These are phyloP conservation scores for Gossypium schwendimanii DNA, from an alignment of 441 rosid species.

Conservation along the genomic window DNA sequence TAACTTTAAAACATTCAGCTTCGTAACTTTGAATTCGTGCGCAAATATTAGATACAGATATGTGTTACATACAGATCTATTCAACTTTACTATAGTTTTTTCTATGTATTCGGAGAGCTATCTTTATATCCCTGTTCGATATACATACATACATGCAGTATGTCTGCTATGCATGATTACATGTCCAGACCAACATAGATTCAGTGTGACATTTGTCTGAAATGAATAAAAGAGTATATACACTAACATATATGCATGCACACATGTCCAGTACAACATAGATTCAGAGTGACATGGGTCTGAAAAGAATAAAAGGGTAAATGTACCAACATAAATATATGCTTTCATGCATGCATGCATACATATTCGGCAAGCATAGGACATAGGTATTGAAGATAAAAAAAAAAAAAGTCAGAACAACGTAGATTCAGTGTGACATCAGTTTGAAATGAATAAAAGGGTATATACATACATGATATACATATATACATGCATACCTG, in stretches of 20 bases:
- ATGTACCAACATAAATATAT: too few relatives aligned
- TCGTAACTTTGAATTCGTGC: not conserved
- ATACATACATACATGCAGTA: too few relatives aligned
- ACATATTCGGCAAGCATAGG: not conserved
- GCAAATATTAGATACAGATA: not conserved
- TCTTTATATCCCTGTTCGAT: not conserved
- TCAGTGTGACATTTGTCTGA: too few relatives aligned
- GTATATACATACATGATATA: not conserved
- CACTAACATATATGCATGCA: not conserved
- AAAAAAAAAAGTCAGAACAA: not conserved
- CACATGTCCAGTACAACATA: not conserved
- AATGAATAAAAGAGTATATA: too few relatives aligned
- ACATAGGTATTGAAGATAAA: not conserved
- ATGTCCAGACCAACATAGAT: too few relatives aligned
- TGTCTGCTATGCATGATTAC: too few relatives aligned
- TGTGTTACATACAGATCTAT: not conserved
- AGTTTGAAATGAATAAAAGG: not conserved
- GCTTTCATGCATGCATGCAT: too few relatives aligned
- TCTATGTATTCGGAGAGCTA: too few relatives aligned
- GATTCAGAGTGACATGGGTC: too few relatives aligned
- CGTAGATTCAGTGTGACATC: not conserved
- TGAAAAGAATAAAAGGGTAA: too few relatives aligned
- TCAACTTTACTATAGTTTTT: too few relatives aligned
- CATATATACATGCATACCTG: constrained; percentile 40
- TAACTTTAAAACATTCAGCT: not conserved